phyloP scores from a whole-genome alignment of 768 basidiomycete species.

The Russula sp. region DNA sequence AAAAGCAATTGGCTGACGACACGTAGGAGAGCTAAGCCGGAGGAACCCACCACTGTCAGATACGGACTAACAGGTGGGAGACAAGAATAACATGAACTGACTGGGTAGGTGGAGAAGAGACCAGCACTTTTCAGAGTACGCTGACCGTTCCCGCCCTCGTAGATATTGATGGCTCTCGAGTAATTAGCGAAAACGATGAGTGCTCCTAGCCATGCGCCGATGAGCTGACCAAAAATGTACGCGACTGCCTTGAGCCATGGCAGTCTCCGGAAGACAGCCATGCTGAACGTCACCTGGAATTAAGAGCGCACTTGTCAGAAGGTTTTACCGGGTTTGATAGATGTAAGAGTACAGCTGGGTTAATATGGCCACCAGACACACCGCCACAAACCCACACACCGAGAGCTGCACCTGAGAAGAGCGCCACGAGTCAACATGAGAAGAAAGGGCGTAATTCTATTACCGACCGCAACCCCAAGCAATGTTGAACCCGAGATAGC shows the following conservation, averaged over 20 bases:
- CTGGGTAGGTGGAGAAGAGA: constrained; percentile 62
- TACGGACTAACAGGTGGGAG: neutral
- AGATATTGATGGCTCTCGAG: constrained; percentile 59
- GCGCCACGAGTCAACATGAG: constrained; percentile 2
- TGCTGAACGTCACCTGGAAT: constrained; percentile 61
- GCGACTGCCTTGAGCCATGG: constrained; percentile 76
- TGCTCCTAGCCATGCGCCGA: constrained; percentile 59
- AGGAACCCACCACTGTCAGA: neutral
- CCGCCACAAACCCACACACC: constrained; percentile 67
- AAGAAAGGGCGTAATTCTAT: neutral
- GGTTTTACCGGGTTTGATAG: neutral
- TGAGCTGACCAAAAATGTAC: constrained; percentile 60
- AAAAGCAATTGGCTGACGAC: constrained; percentile 46
- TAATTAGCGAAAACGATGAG: constrained; percentile 62
- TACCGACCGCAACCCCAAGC: constrained; percentile 32
- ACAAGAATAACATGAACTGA: constrained; percentile 35
- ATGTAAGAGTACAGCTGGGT: constrained; percentile 35
- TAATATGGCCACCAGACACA: constrained; percentile 66
- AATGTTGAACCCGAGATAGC: constrained; percentile 31
- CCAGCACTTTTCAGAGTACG: constrained; percentile 57
- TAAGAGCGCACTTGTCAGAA: neutral
- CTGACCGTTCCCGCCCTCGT: constrained; percentile 54
- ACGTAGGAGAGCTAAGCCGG: constrained; percentile 40
- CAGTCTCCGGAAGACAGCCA: constrained; percentile 69
- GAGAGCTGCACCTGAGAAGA: constrained; percentile 48